A percentile compares a stretch with the other conserved stretches of the same genome.
These are phyloP conservation scores for Teunomyces lycoperdinae DNA, from an alignment of 805 yeast genomes.

Conservation along the genomic window DNA sequence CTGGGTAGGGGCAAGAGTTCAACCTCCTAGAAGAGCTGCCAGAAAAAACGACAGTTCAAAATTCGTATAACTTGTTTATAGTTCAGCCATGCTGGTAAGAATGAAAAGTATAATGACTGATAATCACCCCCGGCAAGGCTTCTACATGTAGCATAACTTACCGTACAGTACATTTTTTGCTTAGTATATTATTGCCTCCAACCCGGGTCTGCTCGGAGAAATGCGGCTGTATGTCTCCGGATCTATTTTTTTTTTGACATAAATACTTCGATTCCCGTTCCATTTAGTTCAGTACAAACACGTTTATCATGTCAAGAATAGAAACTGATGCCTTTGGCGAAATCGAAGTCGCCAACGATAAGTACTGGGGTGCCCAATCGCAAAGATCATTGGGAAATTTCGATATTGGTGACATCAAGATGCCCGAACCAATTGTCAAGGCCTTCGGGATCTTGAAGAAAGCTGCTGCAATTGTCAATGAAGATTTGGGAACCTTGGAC, in stretches of 20 bases:
- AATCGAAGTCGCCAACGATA: conserved; percentile 31
- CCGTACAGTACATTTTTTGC: too few species aligned
- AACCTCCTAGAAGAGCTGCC: conserved; percentile 33
- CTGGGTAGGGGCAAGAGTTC: conserved; percentile 69
- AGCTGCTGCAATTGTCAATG: conserved; percentile 38
- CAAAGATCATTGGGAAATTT: conserved; percentile 37
- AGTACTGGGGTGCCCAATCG: conserved; percentile 41
- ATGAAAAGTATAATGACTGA: background rate
- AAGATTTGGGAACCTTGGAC: conserved; percentile 31
- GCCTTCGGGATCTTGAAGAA: conserved; percentile 39
- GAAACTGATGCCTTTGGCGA: conserved; percentile 41
- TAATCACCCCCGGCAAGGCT: background rate
- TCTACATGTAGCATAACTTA: background rate
- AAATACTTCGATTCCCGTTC: background rate
- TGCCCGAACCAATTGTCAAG: conserved; percentile 34
- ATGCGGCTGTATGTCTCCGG: background rate
- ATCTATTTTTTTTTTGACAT: conserved; percentile 1
- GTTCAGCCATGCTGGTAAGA: background rate
- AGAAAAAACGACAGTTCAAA: conserved; percentile 16
- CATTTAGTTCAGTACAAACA: background rate
- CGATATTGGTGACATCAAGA: conserved; percentile 36
- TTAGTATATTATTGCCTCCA: background rate
- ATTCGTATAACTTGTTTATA: conserved; percentile 5
- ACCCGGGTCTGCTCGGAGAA: conserved; percentile 2
- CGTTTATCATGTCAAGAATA: conserved; percentile 18